A percentile compares a stretch with the other conserved stretches of the same genome.
These are phyloP conservation scores for Aspergillus sp. DNA, from an alignment of 2,329 filamentous ascomycete species.

Conservation along the genomic window DNA sequence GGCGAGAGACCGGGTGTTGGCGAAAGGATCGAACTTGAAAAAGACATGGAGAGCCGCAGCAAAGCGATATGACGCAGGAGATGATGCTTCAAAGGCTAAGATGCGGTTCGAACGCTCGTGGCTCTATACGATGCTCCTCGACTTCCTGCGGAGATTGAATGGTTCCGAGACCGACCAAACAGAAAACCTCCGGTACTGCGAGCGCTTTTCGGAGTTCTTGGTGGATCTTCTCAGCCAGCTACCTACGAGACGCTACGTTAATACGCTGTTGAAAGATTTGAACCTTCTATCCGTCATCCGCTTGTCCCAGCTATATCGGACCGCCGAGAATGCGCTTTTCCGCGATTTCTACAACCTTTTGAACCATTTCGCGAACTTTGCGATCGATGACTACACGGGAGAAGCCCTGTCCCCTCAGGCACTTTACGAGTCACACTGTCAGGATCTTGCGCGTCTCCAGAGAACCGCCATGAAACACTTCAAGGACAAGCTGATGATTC, in stretches of 20 bases:
- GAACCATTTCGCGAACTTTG: slow-evolving; percentile 81
- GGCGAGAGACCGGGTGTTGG: slow-evolving; percentile 69
- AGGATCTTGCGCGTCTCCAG: slow-evolving; percentile 74
- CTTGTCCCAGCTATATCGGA: slow-evolving; percentile 74
- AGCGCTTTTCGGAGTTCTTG: slow-evolving; percentile 88
- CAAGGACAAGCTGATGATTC: slow-evolving; percentile 83
- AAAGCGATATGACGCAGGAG: slow-evolving; percentile 84
- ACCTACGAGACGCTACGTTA: slow-evolving; percentile 90
- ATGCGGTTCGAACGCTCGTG: slow-evolving; percentile 90
- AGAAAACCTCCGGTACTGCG: slow-evolving; percentile 78
- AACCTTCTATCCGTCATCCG: slow-evolving; percentile 76
- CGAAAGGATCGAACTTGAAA: slow-evolving; percentile 69
- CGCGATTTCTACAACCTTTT: slow-evolving; percentile 80
- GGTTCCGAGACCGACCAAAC: slow-evolving; percentile 37
- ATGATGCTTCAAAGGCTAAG: slow-evolving; percentile 73
- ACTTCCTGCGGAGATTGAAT: slow-evolving; percentile 77
- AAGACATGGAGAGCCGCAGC: slow-evolving; percentile 88
- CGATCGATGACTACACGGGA: slow-evolving; percentile 87
- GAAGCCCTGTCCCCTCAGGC: slow-evolving; percentile 69
- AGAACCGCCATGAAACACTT: slow-evolving; percentile 76
- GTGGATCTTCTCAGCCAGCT: slow-evolving; percentile 90
- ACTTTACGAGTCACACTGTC: slow-evolving; percentile 78
- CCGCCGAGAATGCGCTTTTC: slow-evolving; percentile 72
- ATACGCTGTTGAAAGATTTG: slow-evolving; percentile 80
- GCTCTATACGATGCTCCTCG: slow-evolving; percentile 81